Conservation (phyloP, 176 grass and related monocot species). For the Ananas comosus region DNA sequence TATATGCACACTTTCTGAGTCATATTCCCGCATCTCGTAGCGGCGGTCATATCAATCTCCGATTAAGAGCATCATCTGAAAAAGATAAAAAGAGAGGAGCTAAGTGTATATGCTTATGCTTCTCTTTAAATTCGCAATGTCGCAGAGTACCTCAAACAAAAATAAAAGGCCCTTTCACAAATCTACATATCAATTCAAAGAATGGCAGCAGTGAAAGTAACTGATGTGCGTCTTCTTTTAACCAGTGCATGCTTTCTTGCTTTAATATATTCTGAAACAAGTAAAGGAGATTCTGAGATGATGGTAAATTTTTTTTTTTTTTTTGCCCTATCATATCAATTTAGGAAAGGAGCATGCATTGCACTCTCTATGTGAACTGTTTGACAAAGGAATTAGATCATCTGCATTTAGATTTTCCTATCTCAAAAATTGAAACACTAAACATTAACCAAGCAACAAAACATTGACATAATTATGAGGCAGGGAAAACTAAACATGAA, state of each 20-base stretch:
- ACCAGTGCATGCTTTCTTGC: conserved; percentile 21
- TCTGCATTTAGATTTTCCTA: too few relatives aligned
- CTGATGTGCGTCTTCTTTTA: conserved; percentile 7
- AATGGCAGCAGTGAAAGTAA: conserved; percentile 6
- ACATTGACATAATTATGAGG: too few relatives aligned
- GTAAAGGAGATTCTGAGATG: conserved; percentile 43
- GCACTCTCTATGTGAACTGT: background rate
- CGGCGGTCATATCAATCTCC: background rate
- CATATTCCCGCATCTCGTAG: too few relatives aligned
- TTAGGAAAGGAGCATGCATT: background rate
- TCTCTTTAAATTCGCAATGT: background rate
- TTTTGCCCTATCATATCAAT: background rate
- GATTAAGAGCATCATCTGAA: background rate
- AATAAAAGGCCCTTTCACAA: background rate
- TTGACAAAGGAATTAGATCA: conserved; percentile 7
- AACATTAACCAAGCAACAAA: too few relatives aligned
- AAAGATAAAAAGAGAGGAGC: background rate
- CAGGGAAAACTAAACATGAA: too few relatives aligned
- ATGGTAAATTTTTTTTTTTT: background rate
- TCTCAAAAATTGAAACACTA: too few relatives aligned
- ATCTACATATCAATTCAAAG: background rate
- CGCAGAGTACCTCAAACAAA: background rate
- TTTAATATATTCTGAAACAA: conserved; percentile 39
- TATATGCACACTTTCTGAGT: too few relatives aligned
- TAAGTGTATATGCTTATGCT: background rate